These are phyloP conservation scores for Saccharomycopsis oosterbeekiorum DNA, from an alignment of 805 yeast species.

Conservation along the genomic window DNA sequence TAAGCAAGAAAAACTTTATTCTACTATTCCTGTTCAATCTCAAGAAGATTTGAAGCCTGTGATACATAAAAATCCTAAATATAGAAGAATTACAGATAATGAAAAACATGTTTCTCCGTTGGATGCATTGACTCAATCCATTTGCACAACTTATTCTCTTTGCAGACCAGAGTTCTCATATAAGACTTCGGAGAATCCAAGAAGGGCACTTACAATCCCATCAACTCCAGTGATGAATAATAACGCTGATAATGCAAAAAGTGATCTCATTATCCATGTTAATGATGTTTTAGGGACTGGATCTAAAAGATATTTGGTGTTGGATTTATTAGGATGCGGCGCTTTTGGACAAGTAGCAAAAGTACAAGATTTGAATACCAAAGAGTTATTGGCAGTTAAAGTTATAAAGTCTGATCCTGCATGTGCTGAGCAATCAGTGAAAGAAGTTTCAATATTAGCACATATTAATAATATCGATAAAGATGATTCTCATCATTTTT, in stretches of 20 bases:
- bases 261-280: conserved; percentile 87
- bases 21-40: conserved; percentile 24
- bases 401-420: conserved; percentile 90
- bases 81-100: conserved; percentile 57
- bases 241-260: conserved; percentile 80
- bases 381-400: conserved; percentile 87
- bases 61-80: conserved; percentile 53
- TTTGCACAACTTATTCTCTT: conserved; percentile 71
- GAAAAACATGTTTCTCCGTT: conserved; percentile 67
- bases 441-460: conserved; percentile 83
- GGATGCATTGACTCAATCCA: conserved; percentile 63
- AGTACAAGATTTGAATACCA: conserved; percentile 48
- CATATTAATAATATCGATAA: conserved; percentile 65
- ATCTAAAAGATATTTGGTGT: conserved; percentile 75
- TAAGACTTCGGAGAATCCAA: conserved; percentile 77
- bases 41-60: conserved; percentile 52
- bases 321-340: conserved; percentile 91
- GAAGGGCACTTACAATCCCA: conserved; percentile 87
- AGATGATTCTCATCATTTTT: conserved; percentile 61
- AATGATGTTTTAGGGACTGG: conserved; percentile 90
- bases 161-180: conserved; percentile 83
- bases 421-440: conserved; percentile 79
- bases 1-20: background rate
- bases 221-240: conserved; percentile 70
- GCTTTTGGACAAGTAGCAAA: conserved; percentile 98